Conservation (phyloP, 129 eudicot genomes). For the Scalesia atractyloides region DNA sequence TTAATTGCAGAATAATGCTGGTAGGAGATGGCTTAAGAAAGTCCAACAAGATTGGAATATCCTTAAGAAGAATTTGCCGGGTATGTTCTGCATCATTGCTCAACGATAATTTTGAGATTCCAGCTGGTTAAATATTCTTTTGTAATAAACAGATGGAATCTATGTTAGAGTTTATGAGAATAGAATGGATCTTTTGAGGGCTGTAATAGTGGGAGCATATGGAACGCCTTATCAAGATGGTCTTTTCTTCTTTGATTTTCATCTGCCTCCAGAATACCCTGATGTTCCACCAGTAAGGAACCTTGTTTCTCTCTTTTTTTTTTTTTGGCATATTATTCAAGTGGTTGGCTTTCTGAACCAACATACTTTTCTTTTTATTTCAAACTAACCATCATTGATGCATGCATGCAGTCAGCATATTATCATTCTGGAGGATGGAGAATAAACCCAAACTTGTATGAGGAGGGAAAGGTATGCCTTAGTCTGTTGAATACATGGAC, state of each 20-base stretch:
- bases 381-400: conserved; percentile 20
- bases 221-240: conserved; percentile 99
- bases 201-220: conserved; percentile 94
- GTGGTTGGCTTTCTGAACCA: not conserved
- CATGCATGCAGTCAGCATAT: conserved; percentile 68
- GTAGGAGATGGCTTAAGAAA: conserved; percentile 94
- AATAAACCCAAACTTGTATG: conserved; percentile 91
- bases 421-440: conserved; percentile 99
- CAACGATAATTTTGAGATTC: not conserved
- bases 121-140: conserved; percentile 10
- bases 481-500: conserved; percentile 96
- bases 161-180: conserved; percentile 94
- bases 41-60: conserved; percentile 97
- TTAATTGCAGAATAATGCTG: conserved; percentile 56
- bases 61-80: conserved; percentile 90
- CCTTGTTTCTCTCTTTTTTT: not conserved
- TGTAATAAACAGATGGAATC: conserved; percentile 63
- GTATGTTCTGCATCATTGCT: conserved; percentile 36
- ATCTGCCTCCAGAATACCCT: conserved; percentile 95
- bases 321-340: not conserved
- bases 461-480: conserved; percentile 98
- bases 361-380: too few relatives aligned
- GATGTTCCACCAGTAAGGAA: conserved; percentile 90
- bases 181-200: conserved; percentile 96
- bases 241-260: conserved; percentile 95